A percentile compares a stretch with the other conserved stretches of the same genome.
These are phyloP conservation scores for Skeletonema tropicum DNA, from an alignment of 108 stramenopile species.

Conservation along the genomic window DNA sequence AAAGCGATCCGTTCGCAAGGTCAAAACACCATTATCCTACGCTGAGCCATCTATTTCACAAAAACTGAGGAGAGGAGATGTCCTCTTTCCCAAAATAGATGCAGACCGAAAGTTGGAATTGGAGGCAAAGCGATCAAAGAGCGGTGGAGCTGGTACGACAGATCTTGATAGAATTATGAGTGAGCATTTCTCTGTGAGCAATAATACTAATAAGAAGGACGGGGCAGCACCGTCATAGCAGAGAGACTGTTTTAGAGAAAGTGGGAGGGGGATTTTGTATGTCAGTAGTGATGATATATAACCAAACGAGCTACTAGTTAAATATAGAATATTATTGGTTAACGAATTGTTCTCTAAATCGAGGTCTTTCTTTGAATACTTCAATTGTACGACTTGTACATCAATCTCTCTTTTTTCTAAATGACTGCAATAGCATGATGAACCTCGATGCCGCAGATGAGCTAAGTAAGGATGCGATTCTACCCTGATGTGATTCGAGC, in stretches of 20 bases:
- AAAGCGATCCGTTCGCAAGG: slow-evolving; percentile 4
- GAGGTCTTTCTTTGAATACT: too few relatives aligned
- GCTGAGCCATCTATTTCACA: slow-evolving; percentile 55
- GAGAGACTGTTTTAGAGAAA: not conserved
- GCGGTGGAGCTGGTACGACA: not conserved
- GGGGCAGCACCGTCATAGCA: not conserved
- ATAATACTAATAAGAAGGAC: slow-evolving; percentile 7
- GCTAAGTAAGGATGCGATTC: too few relatives aligned
- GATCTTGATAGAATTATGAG: not conserved
- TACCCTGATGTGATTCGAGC: too few relatives aligned
- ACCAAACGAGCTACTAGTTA: not conserved
- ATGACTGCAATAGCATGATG: too few relatives aligned
- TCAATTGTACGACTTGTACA: too few relatives aligned
- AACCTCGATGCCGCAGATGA: too few relatives aligned
- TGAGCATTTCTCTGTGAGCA: not conserved
- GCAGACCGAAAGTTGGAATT: not conserved
- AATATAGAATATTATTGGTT: too few relatives aligned
- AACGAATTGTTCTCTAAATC: too few relatives aligned
- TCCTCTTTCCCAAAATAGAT: slow-evolving; percentile 47
- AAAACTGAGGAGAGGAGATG: slow-evolving; percentile 53
- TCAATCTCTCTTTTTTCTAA: too few relatives aligned
- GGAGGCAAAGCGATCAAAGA: not conserved
- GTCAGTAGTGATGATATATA: not conserved
- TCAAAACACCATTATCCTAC: slow-evolving; percentile 59
- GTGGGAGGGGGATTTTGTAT: not conserved